A percentile compares a stretch with the other conserved stretches of the same genome.
Evolutionary conservation across 495 filamentous ascomycete species (phyloP).

Genomic region (Articulospora tetracladia): DNA sequence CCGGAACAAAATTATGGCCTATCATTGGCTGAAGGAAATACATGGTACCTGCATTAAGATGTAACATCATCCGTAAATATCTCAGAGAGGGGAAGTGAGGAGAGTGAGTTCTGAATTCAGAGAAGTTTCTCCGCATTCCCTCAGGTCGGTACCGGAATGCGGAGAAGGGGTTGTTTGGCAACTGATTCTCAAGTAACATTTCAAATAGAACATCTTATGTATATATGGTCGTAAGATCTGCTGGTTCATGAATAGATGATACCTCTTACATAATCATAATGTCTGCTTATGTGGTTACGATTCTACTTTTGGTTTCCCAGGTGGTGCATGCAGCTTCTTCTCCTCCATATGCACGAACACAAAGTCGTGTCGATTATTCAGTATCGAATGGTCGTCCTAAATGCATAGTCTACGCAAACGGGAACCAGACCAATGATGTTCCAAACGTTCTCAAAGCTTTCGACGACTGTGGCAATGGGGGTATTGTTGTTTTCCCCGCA

Average conservation of each 20-base stretch:
- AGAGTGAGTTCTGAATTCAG: not conserved
- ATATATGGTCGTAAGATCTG: not conserved
- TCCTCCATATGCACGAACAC: not conserved
- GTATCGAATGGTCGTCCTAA: slow-evolving; percentile 19
- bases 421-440: slow-evolving; percentile 36
- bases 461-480: slow-evolving; percentile 43
- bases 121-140: not conserved
- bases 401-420: slow-evolving; percentile 16
- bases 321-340: not conserved
- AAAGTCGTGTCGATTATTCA: not conserved
- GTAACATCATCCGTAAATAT: too few relatives aligned
- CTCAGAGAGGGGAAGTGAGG: not conserved
- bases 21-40: too few relatives aligned
- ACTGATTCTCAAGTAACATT: too few relatives aligned
- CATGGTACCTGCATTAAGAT: too few relatives aligned
- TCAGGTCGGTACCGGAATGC: not conserved
- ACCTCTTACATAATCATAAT: not conserved
- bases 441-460: slow-evolving; percentile 49
- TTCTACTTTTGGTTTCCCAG: not conserved
- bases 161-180: not conserved
- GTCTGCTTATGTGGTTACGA: not conserved
- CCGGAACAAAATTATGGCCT: too few relatives aligned
- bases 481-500: slow-evolving; percentile 49
- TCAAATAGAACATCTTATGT: not conserved
- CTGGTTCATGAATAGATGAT: not conserved